These are phyloP conservation scores for Exophiala sp. DNA, from an alignment of 2,329 filamentous ascomycete genomes.

Conservation along the genomic window DNA sequence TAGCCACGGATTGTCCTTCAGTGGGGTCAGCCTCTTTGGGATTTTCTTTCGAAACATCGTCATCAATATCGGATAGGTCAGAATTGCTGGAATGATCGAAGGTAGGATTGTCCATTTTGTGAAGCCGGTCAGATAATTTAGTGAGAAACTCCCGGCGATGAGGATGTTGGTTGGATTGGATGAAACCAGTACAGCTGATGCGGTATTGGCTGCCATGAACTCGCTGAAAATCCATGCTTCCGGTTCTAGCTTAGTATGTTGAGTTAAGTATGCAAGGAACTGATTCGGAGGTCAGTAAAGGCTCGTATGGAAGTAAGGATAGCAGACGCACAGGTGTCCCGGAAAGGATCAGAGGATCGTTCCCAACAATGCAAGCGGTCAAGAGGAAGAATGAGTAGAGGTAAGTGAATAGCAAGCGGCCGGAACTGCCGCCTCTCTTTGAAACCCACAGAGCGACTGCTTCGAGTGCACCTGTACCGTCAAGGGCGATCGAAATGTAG, in stretches of 20 bases:
- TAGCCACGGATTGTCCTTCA: slow-evolving; percentile 27
- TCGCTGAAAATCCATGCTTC: slow-evolving; percentile 28
- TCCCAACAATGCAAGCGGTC: slow-evolving; percentile 27
- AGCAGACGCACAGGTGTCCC: slow-evolving; percentile 20
- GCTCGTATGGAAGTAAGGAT: neutral
- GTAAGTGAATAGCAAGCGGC: slow-evolving; percentile 26
- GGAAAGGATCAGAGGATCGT: slow-evolving; percentile 28
- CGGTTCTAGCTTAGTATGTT: slow-evolving; percentile 25
- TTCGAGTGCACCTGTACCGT: slow-evolving; percentile 28
- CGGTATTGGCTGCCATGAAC: slow-evolving; percentile 49
- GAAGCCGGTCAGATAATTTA: slow-evolving; percentile 28
- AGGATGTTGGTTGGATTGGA: slow-evolving; percentile 62
- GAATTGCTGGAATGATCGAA: slow-evolving; percentile 25
- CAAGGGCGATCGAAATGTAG: slow-evolving; percentile 29
- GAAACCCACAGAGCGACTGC: slow-evolving; percentile 28
- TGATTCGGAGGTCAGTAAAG: neutral
- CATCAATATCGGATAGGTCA: slow-evolving; percentile 27
- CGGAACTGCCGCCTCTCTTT: slow-evolving; percentile 27
- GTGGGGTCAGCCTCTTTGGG: slow-evolving; percentile 24
- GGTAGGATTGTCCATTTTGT: slow-evolving; percentile 30
- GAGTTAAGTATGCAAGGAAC: slow-evolving; percentile 28
- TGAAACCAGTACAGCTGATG: slow-evolving; percentile 71
- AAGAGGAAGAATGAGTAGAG: slow-evolving; percentile 28
- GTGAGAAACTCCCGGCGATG: slow-evolving; percentile 27
- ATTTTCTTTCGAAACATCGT: slow-evolving; percentile 29